A percentile compares a stretch with the other conserved stretches of the same genome.
Evolutionary conservation across 257 asterid species (phyloP).

Genomic region (Jacaranda copaia): DNA sequence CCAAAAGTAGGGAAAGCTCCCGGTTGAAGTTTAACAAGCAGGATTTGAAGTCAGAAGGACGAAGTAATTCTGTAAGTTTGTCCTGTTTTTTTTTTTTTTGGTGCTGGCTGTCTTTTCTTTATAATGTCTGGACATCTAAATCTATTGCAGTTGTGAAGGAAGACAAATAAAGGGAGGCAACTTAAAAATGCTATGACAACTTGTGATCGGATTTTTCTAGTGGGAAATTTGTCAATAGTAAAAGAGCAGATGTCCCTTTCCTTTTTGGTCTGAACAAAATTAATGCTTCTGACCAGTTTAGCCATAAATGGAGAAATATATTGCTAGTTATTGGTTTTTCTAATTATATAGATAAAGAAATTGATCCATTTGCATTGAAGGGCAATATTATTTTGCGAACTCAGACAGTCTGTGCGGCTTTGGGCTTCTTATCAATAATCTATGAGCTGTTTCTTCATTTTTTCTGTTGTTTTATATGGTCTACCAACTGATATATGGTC

Average conservation of each 20-base stretch:
- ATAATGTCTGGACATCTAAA: conserved; percentile 5
- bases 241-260: not conserved
- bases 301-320: conserved; percentile 4
- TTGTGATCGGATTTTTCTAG: not conserved
- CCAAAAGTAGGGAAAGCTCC: conserved; percentile 85
- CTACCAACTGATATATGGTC: conserved; percentile 18
- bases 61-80: conserved; percentile 80
- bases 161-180: conserved; percentile 4
- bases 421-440: not conserved
- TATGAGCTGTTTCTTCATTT: not conserved
- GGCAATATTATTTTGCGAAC: conserved; percentile 11
- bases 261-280: not conserved
- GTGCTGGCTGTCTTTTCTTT: not conserved
- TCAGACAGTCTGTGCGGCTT: not conserved
- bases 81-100: not conserved
- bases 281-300: conserved; percentile 14
- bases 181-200: conserved; percentile 5
- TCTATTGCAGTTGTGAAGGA: conserved; percentile 9
- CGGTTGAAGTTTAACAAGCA: conserved; percentile 66
- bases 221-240: conserved; percentile 3
- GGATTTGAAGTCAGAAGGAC: conserved; percentile 66
- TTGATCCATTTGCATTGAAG: not conserved
- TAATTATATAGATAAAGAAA: not conserved
- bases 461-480: conserved; percentile 7
- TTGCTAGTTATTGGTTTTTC: not conserved